These are phyloP conservation scores for Venturia aucupariae DNA, from an alignment of 2,329 filamentous ascomycete species.

Conservation along the genomic window DNA sequence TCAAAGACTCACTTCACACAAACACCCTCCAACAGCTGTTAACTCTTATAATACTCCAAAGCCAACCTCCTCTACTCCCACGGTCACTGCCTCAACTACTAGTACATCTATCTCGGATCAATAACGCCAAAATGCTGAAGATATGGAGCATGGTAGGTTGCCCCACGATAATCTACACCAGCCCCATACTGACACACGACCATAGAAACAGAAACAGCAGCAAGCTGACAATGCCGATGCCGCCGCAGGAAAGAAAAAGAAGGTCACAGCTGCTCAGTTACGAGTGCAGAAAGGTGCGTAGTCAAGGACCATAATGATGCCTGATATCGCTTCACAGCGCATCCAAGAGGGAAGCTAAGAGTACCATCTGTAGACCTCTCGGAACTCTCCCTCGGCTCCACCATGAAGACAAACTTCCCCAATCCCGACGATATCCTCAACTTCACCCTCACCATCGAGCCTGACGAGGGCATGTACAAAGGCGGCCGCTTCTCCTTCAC, in stretches of 20 bases:
- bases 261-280: conserved; percentile 91
- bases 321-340: not conserved
- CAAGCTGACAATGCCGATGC: conserved; percentile 84
- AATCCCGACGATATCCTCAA: conserved; percentile 80
- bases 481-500: conserved; percentile 79
- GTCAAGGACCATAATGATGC: not conserved
- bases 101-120: not conserved
- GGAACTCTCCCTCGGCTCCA: conserved; percentile 67
- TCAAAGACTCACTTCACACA: not conserved
- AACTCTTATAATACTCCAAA: not conserved
- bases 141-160: conserved; percentile 14
- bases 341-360: conserved; percentile 2
- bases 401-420: conserved; percentile 73
- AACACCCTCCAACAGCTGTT: not conserved
- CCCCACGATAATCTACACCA: not conserved
- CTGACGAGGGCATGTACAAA: conserved; percentile 84
- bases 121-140: conserved; percentile 14
- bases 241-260: conserved; percentile 84
- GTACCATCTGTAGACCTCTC: conserved; percentile 54
- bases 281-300: conserved; percentile 82
- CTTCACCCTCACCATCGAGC: conserved; percentile 72
- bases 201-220: conserved; percentile 79
- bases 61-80: not conserved
- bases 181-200: not conserved
- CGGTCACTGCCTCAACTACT: not conserved